These are phyloP conservation scores for Alternaria burnsii DNA, from an alignment of 2,329 filamentous ascomycete genomes.

Conservation along the genomic window DNA sequence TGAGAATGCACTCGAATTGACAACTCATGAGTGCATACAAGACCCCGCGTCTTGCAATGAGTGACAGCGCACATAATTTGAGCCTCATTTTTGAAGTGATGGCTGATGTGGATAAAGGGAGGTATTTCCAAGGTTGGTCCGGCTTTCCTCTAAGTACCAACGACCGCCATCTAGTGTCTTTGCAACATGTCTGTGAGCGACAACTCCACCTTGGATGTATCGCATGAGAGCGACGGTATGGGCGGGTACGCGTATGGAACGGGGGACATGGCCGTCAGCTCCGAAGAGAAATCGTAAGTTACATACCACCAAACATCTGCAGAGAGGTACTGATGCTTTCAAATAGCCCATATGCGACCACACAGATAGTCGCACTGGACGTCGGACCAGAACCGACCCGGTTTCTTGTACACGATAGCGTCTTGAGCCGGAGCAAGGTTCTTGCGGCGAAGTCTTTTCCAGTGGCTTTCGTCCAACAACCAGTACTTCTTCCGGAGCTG, in stretches of 20 bases:
- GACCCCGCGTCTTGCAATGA: neutral
- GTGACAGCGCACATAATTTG: slow-evolving; percentile 3
- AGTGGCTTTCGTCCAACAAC: slow-evolving; percentile 21
- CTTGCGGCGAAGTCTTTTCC: slow-evolving; percentile 24
- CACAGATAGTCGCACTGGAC: slow-evolving; percentile 28
- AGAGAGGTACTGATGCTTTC: neutral
- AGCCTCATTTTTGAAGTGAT: slow-evolving; percentile 1
- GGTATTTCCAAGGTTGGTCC: neutral
- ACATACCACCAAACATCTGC: fast-evolving
- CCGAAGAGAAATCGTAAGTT: slow-evolving; percentile 13
- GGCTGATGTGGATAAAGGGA: neutral
- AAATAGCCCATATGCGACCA: slow-evolving; percentile 31
- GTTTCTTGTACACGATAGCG: slow-evolving; percentile 35
- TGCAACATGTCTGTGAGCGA: slow-evolving; percentile 5
- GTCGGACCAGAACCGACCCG: slow-evolving; percentile 28
- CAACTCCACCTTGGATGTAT: neutral
- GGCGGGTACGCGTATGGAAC: neutral
- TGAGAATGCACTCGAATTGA: slow-evolving; percentile 4
- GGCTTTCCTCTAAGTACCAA: neutral
- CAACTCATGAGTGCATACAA: slow-evolving; percentile 12
- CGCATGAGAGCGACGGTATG: neutral
- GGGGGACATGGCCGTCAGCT: slow-evolving; percentile 1
- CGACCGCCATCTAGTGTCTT: too few species aligned
- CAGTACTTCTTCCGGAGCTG: slow-evolving; percentile 33
- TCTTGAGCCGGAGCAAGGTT: slow-evolving; percentile 35